Evolutionary conservation across 345 rosid genomes (phyloP), one percentile per base, ranked within the genome.

Genomic region (Mallotus nudiflorus): DNA sequence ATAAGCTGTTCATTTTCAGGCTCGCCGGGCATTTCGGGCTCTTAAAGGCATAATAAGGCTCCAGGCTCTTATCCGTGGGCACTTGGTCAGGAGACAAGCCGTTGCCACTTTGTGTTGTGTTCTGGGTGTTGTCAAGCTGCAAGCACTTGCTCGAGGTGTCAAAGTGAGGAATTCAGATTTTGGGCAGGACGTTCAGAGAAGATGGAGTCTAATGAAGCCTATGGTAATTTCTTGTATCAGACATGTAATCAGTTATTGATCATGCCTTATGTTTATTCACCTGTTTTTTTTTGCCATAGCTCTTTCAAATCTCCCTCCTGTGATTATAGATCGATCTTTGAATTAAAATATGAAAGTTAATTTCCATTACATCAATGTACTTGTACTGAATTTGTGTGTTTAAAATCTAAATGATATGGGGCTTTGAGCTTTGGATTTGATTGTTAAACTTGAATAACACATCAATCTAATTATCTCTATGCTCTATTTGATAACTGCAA

Each of bases 1-100:
- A 14, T 74, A 65, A 74, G 39, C 67, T 78, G 31, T 39, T 65
- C 67, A 25, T 75, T 72, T 83, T 75, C 82, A 94, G 99, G 99
- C 97, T 64, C 99, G 97, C 2, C 83, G 97, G 65, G 99, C 99
- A 62, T 95, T 90, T 75, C 81, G 83, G 58, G 91, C 97, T 40
- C 97, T 95, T 77, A 95, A 87, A 89, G 99, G 97, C 67, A 95
- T 95, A 74, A 87, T 95, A 78, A 90, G 97, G 90, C 87, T 95
- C 68, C 99, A 95, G 84, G 97, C 97, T 44, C 88, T 89, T 67
- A 89, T 91, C 70, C 96, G 97, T 71, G 99, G 99, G 60, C 97
- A 95, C 75, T 83, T 95, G 78, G 93, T 91, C 75, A 86, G 97
- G 82, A 87, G 96, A 74, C 99, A 90, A 82, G 97, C 97, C 67